Percentiles rank a stretch among this genome's conserved stretches.
phyloP scores from a whole-genome alignment of 495 filamentous ascomycete genomes.

The Penicillium maclennaniae region DNA sequence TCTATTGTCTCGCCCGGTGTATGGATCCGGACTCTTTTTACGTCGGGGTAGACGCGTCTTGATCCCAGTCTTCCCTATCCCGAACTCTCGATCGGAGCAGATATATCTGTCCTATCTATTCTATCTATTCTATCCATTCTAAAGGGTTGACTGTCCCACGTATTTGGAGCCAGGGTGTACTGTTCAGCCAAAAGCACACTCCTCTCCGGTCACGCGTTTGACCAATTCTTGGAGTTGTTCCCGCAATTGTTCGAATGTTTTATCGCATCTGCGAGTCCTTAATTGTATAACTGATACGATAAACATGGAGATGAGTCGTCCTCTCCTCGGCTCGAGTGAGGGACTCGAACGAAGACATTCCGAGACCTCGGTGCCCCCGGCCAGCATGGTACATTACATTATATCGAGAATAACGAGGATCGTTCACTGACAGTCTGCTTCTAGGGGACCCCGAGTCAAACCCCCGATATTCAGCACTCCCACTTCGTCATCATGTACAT shows the following conservation, averaged over 20 bases:
- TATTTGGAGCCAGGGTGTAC: not conserved
- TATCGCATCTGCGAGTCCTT: not conserved
- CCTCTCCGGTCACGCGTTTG: not conserved
- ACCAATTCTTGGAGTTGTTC: not conserved
- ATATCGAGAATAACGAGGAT: not conserved
- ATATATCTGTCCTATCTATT: not conserved
- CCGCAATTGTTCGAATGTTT: not conserved
- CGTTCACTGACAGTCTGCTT: not conserved
- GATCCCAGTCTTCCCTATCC: not conserved
- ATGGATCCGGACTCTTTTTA: constrained; percentile 9
- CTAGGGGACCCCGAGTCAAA: constrained; percentile 8
- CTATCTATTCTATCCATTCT: not conserved
- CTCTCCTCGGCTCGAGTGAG: constrained; percentile 10
- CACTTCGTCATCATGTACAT: constrained; percentile 43
- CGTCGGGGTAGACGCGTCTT: constrained; percentile 1
- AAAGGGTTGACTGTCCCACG: not conserved
- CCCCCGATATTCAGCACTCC: constrained; percentile 26
- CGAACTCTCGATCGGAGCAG: not conserved
- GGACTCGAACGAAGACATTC: constrained; percentile 24
- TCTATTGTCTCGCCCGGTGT: constrained; percentile 2
- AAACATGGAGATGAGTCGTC: constrained; percentile 18
- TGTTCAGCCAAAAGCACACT: not conserved
- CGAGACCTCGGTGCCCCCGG: constrained; percentile 14
- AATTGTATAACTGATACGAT: not conserved
- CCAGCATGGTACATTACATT: constrained; percentile 14